phyloP scores from a whole-genome alignment of 2,329 filamentous ascomycete genomes.

The Falciphora oryzae region DNA sequence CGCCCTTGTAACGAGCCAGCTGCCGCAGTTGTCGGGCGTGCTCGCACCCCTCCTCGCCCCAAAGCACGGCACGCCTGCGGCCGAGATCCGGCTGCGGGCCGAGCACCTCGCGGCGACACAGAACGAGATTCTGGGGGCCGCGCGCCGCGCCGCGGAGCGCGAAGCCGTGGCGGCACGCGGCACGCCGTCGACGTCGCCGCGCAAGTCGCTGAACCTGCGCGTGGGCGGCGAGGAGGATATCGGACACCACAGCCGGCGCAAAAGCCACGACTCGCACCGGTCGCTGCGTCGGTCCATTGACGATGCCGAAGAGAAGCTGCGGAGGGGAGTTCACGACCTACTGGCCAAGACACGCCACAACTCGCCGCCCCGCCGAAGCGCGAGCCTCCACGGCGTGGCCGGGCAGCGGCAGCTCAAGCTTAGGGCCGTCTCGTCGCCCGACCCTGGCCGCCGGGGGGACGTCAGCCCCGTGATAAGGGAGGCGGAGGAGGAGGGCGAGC shows the following conservation, averaged over 20 bases:
- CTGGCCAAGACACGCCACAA: slow-evolving; percentile 29
- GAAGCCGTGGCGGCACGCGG: slow-evolving; percentile 13
- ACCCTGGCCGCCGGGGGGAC: slow-evolving; percentile 1
- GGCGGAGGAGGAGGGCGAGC: slow-evolving; percentile 19
- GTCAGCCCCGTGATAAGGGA: slow-evolving; percentile 13
- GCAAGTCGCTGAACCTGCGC: slow-evolving; percentile 36
- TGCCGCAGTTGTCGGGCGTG: slow-evolving; percentile 59
- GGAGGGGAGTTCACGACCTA: slow-evolving; percentile 42
- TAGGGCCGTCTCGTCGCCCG: slow-evolving; percentile 4
- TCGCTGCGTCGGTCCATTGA: slow-evolving; percentile 15
- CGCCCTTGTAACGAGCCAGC: slow-evolving; percentile 68
- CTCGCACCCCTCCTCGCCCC: slow-evolving; percentile 52
- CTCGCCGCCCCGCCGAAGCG: slow-evolving; percentile 1
- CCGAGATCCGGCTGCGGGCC: slow-evolving; percentile 67
- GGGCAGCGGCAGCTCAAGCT: background rate
- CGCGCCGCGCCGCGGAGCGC: slow-evolving; percentile 19
- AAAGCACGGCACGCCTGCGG: slow-evolving; percentile 48
- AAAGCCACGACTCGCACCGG: slow-evolving; percentile 32
- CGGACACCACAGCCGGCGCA: slow-evolving; percentile 17
- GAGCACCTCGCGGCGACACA: slow-evolving; percentile 61
- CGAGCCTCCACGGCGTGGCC: background rate
- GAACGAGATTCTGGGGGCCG: slow-evolving; percentile 37
- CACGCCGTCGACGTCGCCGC: slow-evolving; percentile 19
- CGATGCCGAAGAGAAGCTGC: slow-evolving; percentile 42
- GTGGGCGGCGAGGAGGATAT: slow-evolving; percentile 44